Base-by-base conservation (phyloP, 2,329 filamentous ascomycete species). In the Arthrobotrys megalospora region DNA sequence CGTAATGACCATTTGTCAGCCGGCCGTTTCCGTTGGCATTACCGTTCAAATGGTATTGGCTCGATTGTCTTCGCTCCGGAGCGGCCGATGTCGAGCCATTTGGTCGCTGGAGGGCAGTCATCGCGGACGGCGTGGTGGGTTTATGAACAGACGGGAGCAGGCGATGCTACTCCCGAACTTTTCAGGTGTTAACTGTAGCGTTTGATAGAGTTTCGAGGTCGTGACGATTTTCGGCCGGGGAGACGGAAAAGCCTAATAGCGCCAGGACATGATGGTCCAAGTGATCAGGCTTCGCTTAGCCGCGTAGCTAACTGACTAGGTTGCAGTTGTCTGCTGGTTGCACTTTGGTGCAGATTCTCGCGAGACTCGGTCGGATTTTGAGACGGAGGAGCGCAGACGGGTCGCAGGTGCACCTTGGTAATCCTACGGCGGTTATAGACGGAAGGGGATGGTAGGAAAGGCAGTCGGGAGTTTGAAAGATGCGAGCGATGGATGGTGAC, bases 31-130 rank as follows among this genome's bases (percentile, higher is more conserved):
- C 64, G 64, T 76, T 76, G 6, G 21, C 24, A 16, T 63, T 45
- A 24, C 64, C 72, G 48, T 76, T 76, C 36, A 47, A 48, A 53
- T 77, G 73, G 34, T 77, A 66, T 38, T 76, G 65, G 47, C 72
- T 76, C 66, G 72, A 76, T 45, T 70, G 65, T 63, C 73, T 52
- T 70, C 73, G 47, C 73, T 77, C 73, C 73, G 65, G 24, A 32
- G 73, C 73, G 66, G 63, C 66, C 65, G 73, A 65, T 14, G 72
- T 69, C 47, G 72, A 69, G 60, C 73, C 73, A 58, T 71, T 71
- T 45, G 73, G 66, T 66, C 73, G 73, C 73, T 77, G 73, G 73
- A 77, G 66, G 58, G 66, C 73, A 53, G 73, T 77, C 73, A 77
- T 76, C 58, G 55, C 65, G 64, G 72, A 76, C 12, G 72, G 72